Percentiles rank a stretch among this genome's conserved stretches.
Conservation (phyloP, 371 early-diverging fungal genomes). For the Mucor indicus region DNA sequence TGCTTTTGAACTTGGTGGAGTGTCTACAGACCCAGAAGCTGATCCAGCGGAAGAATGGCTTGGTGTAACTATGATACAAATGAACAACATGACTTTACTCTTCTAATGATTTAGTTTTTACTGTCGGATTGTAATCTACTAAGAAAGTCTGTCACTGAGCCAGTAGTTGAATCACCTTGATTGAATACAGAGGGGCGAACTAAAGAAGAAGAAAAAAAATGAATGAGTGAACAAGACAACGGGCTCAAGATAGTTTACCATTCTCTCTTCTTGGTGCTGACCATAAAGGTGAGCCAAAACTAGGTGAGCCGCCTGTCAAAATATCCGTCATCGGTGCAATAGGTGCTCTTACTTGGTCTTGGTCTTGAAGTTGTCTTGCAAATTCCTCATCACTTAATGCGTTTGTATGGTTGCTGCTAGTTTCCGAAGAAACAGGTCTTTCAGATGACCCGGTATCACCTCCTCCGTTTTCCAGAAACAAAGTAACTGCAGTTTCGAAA, state of each 20-base stretch:
- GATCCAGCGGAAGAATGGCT: background rate
- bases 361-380: slow-evolving; percentile 51
- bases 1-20: slow-evolving; percentile 36
- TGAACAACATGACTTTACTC: too few species aligned
- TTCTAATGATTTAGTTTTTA: background rate
- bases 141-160: slow-evolving; percentile 28
- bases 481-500: slow-evolving; percentile 37
- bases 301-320: slow-evolving; percentile 48
- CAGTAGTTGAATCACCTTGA: slow-evolving; percentile 48
- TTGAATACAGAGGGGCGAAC: slow-evolving; percentile 39
- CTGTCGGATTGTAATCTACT: slow-evolving; percentile 14
- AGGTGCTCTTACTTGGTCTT: slow-evolving; percentile 66
- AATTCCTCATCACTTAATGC: slow-evolving; percentile 48
- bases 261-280: slow-evolving; percentile 3
- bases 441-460: slow-evolving; percentile 3
- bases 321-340: slow-evolving; percentile 76
- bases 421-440: background rate
- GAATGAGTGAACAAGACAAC: background rate
- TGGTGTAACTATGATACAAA: too few species aligned
- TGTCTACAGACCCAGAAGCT: slow-evolving; percentile 1
- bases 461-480: slow-evolving; percentile 39
- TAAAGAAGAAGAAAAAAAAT: background rate
- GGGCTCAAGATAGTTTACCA: background rate
- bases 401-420: background rate
- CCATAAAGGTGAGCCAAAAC: background rate